Evolutionary conservation across 2,329 filamentous ascomycete species (phyloP), one percentile per base, ranked within the genome.

Genomic region (Phoma sp.): DNA sequence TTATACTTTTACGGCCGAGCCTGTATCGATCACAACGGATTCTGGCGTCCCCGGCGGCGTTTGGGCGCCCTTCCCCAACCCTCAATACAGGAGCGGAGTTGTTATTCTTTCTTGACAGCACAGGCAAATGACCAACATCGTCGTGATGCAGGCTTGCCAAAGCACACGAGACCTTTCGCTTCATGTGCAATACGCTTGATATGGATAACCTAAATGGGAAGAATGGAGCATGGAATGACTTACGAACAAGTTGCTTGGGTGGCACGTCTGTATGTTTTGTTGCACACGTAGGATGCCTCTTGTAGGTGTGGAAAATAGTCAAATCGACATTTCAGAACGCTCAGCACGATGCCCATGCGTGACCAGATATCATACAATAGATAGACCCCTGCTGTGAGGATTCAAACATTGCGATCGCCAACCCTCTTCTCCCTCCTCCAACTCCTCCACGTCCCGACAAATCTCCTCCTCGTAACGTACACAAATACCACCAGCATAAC

Each of bases 381-480:
- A 17, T 4, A 42, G 1, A 30, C 12, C 17, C 2, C 11, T 15
- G 14, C 5, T 25, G 23, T n/a, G n/a, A n/a, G n/a, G n/a, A n/a
- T n/a, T 49, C 23, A 54, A 15, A 54, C 51, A 45, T 49, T 49
- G 12, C 45, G 46, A 36, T 51, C 53, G 11, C 25, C 47, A 15
- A 14, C 20, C 32, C 17, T 43, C 47, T 48, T 38, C n/a, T n/a
- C 54, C 42, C 57, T 62, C 50, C 56, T 47, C 58, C 42, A 61
- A 29, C 60, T 47, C 55, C 66, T 62, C 56, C 64, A 59, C n/a
- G 62, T 62, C 6, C 66, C 65, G 23, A 59, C 62, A 53, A 69
- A 67, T 21, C 65, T 55, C 48, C 65, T 62, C 46, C 65, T 47
- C 9, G 60, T 68, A 7, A 65, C 45, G 45, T 63, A 65, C 5